A percentile compares a stretch with the other conserved stretches of the same genome.
phyloP scores from a whole-genome alignment of 768 basidiomycete species.

The Leccinum disarticulatum region DNA sequence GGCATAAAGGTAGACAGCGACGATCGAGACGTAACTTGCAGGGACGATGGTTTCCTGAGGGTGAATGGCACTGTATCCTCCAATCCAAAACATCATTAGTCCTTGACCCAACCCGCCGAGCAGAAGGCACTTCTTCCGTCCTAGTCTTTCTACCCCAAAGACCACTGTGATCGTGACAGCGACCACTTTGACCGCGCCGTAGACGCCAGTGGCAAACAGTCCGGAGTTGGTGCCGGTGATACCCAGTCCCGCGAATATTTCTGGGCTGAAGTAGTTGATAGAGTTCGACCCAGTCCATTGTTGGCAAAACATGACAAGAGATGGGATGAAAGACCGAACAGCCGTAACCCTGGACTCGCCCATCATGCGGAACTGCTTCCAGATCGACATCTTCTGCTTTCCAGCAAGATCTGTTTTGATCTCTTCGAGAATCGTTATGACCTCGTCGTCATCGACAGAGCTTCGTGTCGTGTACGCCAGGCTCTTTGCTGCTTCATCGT shows the following conservation, averaged over 20 bases:
- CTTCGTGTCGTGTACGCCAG: constrained; percentile 39
- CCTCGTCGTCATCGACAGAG: constrained; percentile 33
- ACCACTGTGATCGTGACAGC: constrained; percentile 40
- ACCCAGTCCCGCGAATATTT: constrained; percentile 50
- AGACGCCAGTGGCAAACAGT: constrained; percentile 51
- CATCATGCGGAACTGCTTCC: constrained; percentile 42
- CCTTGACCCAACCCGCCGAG: constrained; percentile 51
- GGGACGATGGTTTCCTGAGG: constrained; percentile 28
- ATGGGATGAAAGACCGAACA: constrained; percentile 44
- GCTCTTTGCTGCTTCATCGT: constrained; percentile 40
- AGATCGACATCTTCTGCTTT: constrained; percentile 34
- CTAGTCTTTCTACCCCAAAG: constrained; percentile 48
- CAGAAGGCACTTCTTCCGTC: constrained; percentile 51
- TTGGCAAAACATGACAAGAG: constrained; percentile 46
- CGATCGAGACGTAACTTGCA: constrained; percentile 39
- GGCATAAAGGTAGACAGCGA: constrained; percentile 40
- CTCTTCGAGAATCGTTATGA: constrained; percentile 41
- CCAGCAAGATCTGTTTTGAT: constrained; percentile 50
- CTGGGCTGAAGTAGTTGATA: constrained; percentile 55
- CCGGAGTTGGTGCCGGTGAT: constrained; percentile 42
- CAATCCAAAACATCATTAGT: constrained; percentile 39
- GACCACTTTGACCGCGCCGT: constrained; percentile 42
- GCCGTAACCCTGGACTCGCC: constrained; percentile 42
- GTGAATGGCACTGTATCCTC: constrained; percentile 35
- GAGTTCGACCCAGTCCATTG: constrained; percentile 57